These are phyloP conservation scores for Nicotiana attenuata DNA, from an alignment of 257 asterid genomes.

Conservation along the genomic window DNA sequence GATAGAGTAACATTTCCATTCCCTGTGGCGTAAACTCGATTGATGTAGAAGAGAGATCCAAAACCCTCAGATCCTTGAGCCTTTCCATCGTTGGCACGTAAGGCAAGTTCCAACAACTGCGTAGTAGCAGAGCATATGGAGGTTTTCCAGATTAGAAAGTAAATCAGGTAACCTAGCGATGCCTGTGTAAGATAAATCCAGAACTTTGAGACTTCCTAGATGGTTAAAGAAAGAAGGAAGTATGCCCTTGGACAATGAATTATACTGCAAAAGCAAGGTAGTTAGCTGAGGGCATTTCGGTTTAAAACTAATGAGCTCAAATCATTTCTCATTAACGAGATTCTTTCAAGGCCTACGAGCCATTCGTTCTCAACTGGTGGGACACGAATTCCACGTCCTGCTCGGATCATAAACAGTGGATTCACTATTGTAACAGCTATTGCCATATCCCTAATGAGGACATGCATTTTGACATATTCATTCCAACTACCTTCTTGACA, in stretches of 20 bases:
- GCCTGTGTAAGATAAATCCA: slow-evolving; percentile 32
- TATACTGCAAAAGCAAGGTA: slow-evolving; percentile 32
- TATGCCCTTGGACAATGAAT: slow-evolving; percentile 23
- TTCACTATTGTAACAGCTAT: too few species aligned
- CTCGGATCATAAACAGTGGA: too few species aligned
- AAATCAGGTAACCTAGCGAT: too few species aligned
- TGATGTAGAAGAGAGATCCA: slow-evolving; percentile 27
- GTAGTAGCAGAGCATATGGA: too few species aligned
- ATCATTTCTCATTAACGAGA: slow-evolving; percentile 33
- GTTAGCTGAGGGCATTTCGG: slow-evolving; percentile 25
- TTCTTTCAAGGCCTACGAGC: slow-evolving; percentile 22
- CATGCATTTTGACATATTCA: too few species aligned
- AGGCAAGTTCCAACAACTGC: slow-evolving; percentile 33
- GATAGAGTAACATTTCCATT: too few species aligned
- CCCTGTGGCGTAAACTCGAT: too few species aligned
- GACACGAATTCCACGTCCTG: slow-evolving; percentile 12
- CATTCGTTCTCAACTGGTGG: slow-evolving; percentile 23
- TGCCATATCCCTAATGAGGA: too few species aligned
- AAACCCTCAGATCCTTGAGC: slow-evolving; percentile 22
- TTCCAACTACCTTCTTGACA: too few species aligned
- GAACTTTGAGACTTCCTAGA: slow-evolving; percentile 19
- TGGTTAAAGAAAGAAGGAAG: too few species aligned
- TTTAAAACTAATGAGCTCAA: slow-evolving; percentile 11
- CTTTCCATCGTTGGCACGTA: slow-evolving; percentile 16
- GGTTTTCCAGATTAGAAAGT: too few species aligned